Evolutionary conservation across 495 filamentous ascomycete genomes (phyloP), one percentile per base, ranked within the genome.

Genomic region (Tuber indicum): DNA sequence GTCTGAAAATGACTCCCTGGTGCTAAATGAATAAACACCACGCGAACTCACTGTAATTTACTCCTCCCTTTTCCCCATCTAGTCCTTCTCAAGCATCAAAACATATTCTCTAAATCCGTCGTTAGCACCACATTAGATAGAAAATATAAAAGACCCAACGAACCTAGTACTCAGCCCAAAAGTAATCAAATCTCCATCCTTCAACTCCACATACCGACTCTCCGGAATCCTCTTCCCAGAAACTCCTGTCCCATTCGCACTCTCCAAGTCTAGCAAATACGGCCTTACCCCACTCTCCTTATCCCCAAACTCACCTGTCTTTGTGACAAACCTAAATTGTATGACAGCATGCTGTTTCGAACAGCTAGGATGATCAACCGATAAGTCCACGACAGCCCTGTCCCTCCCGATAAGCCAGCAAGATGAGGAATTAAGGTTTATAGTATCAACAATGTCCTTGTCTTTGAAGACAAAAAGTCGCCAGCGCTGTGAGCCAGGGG

Each of bases 311-410:
- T 97, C 94, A 82, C 96, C 93, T 76, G 88, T 88, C 85, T 91
- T 94, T 79, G 91, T 91, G 36, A 92, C 89, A 83, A 92, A 91
- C 69, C 96, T 89, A 81, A 98, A 99, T 84, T 99, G 96, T 47
- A 99, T 87, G 42, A 94, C 96, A 6, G 96, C 96, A 85, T 99
- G 96, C 85, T 99, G 96, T 82, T 94, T 94, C 75, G 92, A 94
- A 82, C 92, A 91, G 83, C 94, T 97, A 39, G 94, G 94, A 83
- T 99, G 94, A 79, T 96, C 94, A 42, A 94, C 89, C 9, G 90
- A 86, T 49, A 97, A 87, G 82, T 99, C 96, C 8, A 92, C 94
- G 42, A 99, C 91, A 14, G 89, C 84, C 62, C 87, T 76, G 78
- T 98, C 95, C 52, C 95, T 86, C 0, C 96, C 96, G 14, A 98